These are phyloP conservation scores for Tolypocladium capitatum DNA, from an alignment of 2,329 filamentous ascomycete genomes.

Conservation along the genomic window DNA sequence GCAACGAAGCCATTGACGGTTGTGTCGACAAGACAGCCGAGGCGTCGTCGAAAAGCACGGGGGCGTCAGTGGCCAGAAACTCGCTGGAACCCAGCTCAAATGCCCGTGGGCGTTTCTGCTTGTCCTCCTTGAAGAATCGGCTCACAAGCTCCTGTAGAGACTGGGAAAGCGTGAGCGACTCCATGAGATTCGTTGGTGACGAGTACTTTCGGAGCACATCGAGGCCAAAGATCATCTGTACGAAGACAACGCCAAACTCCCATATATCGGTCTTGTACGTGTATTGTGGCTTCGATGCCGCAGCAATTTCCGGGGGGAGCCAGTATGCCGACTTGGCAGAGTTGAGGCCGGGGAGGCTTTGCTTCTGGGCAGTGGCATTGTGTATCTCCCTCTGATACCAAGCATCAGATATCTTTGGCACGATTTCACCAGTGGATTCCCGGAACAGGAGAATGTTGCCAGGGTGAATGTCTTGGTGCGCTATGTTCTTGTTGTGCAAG, in stretches of 20 bases:
- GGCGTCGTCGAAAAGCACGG: constrained; percentile 37
- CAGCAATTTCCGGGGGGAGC: constrained; percentile 65
- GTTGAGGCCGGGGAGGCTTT: constrained; percentile 37
- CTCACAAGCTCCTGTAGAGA: constrained; percentile 67
- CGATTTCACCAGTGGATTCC: constrained; percentile 52
- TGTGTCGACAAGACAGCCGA: constrained; percentile 24
- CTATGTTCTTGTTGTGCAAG: constrained; percentile 70
- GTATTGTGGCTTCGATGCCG: constrained; percentile 46
- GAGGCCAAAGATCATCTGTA: constrained; percentile 89
- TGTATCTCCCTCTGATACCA: constrained; percentile 58
- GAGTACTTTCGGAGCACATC: constrained; percentile 64
- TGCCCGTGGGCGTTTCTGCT: constrained; percentile 71
- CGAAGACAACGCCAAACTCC: constrained; percentile 82
- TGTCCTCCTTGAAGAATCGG: constrained; percentile 73
- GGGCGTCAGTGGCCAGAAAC: constrained; percentile 52
- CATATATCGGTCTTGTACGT: constrained; percentile 81
- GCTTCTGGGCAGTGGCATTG: constrained; percentile 39
- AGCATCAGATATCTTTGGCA: constrained; percentile 63
- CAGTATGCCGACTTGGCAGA: constrained; percentile 68
- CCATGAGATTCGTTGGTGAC: constrained; percentile 63
- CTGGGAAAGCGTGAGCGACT: constrained; percentile 57
- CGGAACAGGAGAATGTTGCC: constrained; percentile 68
- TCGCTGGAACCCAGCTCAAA: constrained; percentile 58
- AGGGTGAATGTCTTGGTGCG: constrained; percentile 72
- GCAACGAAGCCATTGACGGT: constrained; percentile 29